Evolutionary conservation across 495 filamentous ascomycete species (phyloP), one percentile per base, ranked within the genome.

Genomic region (Penicillium lividum): DNA sequence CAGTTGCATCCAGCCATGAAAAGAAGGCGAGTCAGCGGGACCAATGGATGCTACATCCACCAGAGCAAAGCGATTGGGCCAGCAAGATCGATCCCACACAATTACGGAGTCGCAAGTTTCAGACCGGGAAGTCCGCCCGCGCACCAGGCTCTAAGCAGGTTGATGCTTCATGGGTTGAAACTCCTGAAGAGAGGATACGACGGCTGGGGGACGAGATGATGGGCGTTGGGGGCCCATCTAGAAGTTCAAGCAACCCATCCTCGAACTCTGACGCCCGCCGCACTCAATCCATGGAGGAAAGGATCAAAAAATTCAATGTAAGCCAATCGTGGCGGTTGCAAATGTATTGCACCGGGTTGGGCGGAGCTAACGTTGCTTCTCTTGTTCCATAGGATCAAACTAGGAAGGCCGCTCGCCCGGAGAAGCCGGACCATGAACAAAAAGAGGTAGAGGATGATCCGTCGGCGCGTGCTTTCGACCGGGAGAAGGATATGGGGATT

Each of bases 11-110:
- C 6, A 56, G 28, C 57, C 63, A 28, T 15, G 52, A 33, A 49
- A 60, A 55, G 43, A 64, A 70, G 67, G 22, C 61, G 66, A 45
- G 57, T 16, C 79, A 82, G 57, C 85, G 94, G 54, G 94, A 96
- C 74, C 86, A 91, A 64, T 98, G 94, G 94, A 98, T 98, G 94
- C 80, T 93, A 30, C 83, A 88, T 7, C 94, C 93, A 0, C 94
- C 94, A 0, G 83, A 82, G 4, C 73, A 80, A 28, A 77, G 80
- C 31, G 85, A 84, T 62, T 82, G 81, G 73, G 76, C 82, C 27
- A 77, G 82, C 6, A 86, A 87, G 42, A 85, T 89, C 52, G 93
- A 97, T 71, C 92, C 94, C 2, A 94, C 92, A 3, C 90, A 91
- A 58, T 75, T 93, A 31, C 85, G 86, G 53, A 87, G 83, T 67